Evolutionary conservation across 116 monocot species (phyloP).

Genomic region (Zostera marina): DNA sequence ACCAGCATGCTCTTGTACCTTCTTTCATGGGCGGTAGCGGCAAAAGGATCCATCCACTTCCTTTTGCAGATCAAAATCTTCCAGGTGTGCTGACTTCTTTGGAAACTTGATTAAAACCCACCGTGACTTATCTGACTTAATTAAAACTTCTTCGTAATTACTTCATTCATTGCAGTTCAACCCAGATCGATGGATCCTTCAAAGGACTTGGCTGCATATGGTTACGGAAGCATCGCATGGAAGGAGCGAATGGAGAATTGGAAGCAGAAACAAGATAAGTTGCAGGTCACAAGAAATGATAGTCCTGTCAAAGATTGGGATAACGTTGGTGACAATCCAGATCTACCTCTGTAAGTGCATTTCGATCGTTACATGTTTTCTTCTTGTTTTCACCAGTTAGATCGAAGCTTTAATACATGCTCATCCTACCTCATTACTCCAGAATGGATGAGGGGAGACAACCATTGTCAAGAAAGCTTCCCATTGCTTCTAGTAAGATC

Average conservation of each 20-base stretch:
- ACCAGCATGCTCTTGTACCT: conserved; percentile 93
- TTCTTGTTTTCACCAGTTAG: too few species aligned
- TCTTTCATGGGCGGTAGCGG: conserved; percentile 83
- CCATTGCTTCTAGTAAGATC: conserved; percentile 69
- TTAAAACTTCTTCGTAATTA: neutral
- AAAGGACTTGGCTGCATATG: conserved; percentile 85
- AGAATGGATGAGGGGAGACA: conserved; percentile 96
- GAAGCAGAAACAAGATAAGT: conserved; percentile 83
- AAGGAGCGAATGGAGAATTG: conserved; percentile 90
- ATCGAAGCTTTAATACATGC: neutral
- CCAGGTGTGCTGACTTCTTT: conserved; percentile 31
- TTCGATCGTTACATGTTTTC: neutral
- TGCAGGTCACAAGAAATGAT: conserved; percentile 41
- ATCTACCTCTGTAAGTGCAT: conserved; percentile 59
- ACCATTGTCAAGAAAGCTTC: conserved; percentile 81
- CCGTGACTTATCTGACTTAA: neutral
- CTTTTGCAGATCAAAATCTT: conserved; percentile 45
- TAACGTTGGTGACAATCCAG: conserved; percentile 36
- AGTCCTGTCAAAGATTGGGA: conserved; percentile 49
- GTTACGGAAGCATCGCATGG: conserved; percentile 94
- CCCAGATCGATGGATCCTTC: conserved; percentile 95
- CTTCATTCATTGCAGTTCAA: conserved; percentile 46
- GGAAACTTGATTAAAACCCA: neutral
- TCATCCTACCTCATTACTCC: neutral
- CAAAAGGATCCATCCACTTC: conserved; percentile 89